These are phyloP conservation scores for Magnusiomyces suaveolens DNA, from an alignment of 1,139 yeast genomes.

Conservation along the genomic window DNA sequence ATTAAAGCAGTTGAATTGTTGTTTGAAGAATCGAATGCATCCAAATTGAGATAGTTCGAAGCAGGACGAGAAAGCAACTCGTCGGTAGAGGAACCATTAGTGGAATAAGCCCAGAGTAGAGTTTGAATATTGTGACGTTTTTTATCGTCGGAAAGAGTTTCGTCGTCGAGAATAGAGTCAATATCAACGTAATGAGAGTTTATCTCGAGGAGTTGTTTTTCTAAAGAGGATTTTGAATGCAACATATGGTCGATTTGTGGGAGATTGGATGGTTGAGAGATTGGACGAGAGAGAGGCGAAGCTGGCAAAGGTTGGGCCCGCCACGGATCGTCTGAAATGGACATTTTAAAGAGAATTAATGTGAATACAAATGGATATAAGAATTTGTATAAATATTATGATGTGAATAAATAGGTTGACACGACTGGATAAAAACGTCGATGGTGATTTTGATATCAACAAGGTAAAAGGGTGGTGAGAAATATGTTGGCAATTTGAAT, in stretches of 20 bases:
- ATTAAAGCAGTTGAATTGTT: slow-evolving; percentile 35
- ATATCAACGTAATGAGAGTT: slow-evolving; percentile 15
- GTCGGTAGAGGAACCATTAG: slow-evolving; percentile 16
- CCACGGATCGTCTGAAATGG: background rate
- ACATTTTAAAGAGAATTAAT: background rate
- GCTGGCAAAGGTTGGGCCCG: background rate
- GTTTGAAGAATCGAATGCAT: slow-evolving; percentile 19
- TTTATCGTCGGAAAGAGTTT: slow-evolving; percentile 18
- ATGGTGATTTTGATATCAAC: background rate
- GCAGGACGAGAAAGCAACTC: background rate
- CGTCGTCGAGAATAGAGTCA: slow-evolving; percentile 21
- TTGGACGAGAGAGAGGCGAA: background rate
- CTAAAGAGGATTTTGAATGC: background rate
- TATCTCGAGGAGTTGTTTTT: background rate
- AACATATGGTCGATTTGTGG: background rate
- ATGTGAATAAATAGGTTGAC: background rate
- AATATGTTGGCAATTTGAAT: no score
- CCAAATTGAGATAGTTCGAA: slow-evolving; percentile 26
- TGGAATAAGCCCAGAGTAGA: slow-evolving; percentile 24
- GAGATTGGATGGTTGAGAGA: background rate
- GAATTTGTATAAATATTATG: background rate
- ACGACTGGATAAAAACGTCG: background rate
- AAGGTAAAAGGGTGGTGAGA: background rate
- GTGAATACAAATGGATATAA: background rate
- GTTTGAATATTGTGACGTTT: slow-evolving; percentile 22